These are phyloP conservation scores for Suhomyces vadensis DNA, from an alignment of 805 yeast genomes.

Conservation along the genomic window DNA sequence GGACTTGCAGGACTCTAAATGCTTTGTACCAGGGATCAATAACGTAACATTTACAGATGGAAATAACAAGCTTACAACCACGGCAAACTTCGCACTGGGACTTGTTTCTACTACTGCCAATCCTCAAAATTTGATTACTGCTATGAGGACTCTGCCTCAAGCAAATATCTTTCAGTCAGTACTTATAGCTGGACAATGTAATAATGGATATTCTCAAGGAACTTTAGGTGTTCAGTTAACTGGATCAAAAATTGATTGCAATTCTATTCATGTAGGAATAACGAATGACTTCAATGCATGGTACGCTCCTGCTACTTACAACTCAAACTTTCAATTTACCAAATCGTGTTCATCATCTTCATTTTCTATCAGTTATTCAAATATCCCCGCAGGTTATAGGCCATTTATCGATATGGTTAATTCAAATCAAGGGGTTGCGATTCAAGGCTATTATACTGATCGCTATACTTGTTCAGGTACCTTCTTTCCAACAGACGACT, in stretches of 20 bases:
- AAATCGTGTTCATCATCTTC: constrained; percentile 15
- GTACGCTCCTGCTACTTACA: constrained; percentile 16
- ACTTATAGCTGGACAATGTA: constrained; percentile 18
- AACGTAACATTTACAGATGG: constrained; percentile 20
- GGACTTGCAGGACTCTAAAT: constrained; percentile 20
- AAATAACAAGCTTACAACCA: constrained; percentile 8
- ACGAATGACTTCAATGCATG: constrained; percentile 24
- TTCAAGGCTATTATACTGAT: constrained; percentile 10
- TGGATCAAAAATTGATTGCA: constrained; percentile 21
- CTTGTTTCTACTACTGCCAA: neutral
- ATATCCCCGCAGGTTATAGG: constrained; percentile 31
- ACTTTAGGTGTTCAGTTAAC: constrained; percentile 19
- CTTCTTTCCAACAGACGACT: neutral
- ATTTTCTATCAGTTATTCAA: constrained; percentile 13
- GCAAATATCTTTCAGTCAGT: constrained; percentile 10
- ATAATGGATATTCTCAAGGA: constrained; percentile 23
- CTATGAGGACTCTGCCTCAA: constrained; percentile 14
- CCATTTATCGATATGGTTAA: constrained; percentile 14
- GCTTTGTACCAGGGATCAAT: constrained; percentile 22
- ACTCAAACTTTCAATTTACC: constrained; percentile 7
- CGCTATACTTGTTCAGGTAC: constrained; percentile 14
- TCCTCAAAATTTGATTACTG: neutral
- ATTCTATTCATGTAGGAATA: constrained; percentile 18
- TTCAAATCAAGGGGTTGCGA: neutral
- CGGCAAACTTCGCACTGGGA: constrained; percentile 8